A percentile compares a stretch with the other conserved stretches of the same genome.
Evolutionary conservation across 768 basidiomycete genomes (phyloP).

Genomic region (Gloeopeniophorella convolvens): DNA sequence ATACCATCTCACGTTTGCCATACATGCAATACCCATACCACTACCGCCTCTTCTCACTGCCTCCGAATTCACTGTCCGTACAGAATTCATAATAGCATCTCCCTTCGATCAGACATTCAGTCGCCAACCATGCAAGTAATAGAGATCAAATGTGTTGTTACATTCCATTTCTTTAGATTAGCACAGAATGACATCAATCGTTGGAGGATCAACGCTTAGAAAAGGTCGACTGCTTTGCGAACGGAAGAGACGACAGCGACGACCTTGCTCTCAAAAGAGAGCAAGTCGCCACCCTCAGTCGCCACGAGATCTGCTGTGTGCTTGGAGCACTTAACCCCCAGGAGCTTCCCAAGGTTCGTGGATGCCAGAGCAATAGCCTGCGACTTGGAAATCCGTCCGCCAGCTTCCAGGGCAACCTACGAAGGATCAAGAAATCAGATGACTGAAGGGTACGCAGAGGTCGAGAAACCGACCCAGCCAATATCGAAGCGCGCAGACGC

Average conservation of each 20-base stretch:
- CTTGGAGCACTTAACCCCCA: constrained; percentile 26
- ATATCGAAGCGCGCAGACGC: constrained; percentile 32
- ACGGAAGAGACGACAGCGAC: constrained; percentile 27
- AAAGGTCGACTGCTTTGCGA: constrained; percentile 26
- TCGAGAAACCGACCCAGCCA: constrained; percentile 28
- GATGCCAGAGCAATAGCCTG: constrained; percentile 33
- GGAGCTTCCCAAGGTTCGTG: constrained; percentile 37
- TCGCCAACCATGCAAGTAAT: no score
- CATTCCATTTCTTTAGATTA: no score
- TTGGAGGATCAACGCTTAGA: constrained; percentile 17
- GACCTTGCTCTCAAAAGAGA: constrained; percentile 30
- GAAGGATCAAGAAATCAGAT: background rate
- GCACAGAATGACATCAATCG: background rate
- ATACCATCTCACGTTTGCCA: no score
- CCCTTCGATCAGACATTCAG: no score
- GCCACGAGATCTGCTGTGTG: constrained; percentile 35
- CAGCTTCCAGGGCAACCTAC: constrained; percentile 34
- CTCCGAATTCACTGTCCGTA: no score
- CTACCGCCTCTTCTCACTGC: no score
- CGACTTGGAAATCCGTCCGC: constrained; percentile 29
- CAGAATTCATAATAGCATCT: no score
- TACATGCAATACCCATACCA: no score
- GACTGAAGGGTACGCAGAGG: background rate
- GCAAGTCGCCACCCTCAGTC: constrained; percentile 26
- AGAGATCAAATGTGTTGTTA: no score